Evolutionary conservation across 768 basidiomycete genomes (phyloP).

Genomic region (Pleurotus eryngii): DNA sequence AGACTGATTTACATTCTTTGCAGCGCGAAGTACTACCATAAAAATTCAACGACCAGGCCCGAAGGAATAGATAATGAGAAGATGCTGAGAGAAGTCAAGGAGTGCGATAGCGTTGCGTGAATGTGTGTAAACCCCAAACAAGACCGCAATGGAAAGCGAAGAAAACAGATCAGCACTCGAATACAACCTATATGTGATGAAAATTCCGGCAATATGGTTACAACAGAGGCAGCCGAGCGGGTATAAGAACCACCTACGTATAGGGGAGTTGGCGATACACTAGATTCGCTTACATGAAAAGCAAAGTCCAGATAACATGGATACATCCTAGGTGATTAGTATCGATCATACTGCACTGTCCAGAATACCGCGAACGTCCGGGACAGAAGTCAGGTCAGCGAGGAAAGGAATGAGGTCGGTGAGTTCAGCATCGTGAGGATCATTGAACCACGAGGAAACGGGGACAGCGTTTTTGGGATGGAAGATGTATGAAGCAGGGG

Average conservation of each 20-base stretch:
- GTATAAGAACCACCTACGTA: neutral
- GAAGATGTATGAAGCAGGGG: constrained; percentile 98
- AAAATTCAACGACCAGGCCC: neutral
- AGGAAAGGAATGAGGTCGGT: constrained; percentile 96
- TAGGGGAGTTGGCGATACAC: neutral
- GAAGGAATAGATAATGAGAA: neutral
- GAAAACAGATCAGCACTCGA: neutral
- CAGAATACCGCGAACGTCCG: constrained; percentile 89
- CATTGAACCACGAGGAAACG: constrained; percentile 99
- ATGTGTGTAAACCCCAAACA: neutral
- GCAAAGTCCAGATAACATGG: neutral
- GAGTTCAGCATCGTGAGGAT: constrained; percentile 96
- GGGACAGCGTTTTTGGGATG: constrained; percentile 99
- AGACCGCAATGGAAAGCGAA: constrained; percentile 1
- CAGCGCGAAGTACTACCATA: neutral
- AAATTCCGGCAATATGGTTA: neutral
- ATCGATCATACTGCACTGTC: constrained; percentile 54
- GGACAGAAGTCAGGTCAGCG: constrained; percentile 77
- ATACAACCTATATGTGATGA: neutral
- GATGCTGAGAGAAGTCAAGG: neutral
- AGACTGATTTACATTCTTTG: neutral
- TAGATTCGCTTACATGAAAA: neutral
- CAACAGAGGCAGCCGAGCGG: neutral
- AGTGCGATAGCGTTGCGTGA: neutral
- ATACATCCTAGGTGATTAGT: neutral